A percentile compares a stretch with the other conserved stretches of the same genome.
Evolutionary conservation across 2,329 filamentous ascomycete species (phyloP).

Genomic region (Penicillium sp.): DNA sequence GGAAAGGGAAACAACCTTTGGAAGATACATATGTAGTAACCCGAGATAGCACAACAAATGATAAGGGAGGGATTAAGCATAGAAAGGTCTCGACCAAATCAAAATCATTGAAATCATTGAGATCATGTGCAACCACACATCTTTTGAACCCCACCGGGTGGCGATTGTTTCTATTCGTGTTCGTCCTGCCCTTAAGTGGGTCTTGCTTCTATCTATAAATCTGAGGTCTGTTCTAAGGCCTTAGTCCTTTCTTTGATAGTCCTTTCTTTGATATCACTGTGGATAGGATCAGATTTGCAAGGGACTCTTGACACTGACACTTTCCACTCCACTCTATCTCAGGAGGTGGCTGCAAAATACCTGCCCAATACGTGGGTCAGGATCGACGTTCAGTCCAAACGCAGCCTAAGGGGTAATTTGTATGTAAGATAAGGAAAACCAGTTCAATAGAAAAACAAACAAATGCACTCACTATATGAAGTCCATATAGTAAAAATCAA

Average conservation of each 20-base stretch:
- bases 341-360: constrained; percentile 3
- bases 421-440: neutral
- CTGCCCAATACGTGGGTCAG: neutral
- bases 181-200: constrained; percentile 9
- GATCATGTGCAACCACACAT: constrained; percentile 3
- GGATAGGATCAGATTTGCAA: neutral
- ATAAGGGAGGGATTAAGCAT: neutral
- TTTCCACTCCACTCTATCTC: neutral
- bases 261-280: neutral
- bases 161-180: too few relatives aligned
- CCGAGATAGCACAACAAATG: too few relatives aligned
- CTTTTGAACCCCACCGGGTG: constrained; percentile 8
- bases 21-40: too few relatives aligned
- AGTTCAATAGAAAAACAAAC: neutral
- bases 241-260: too few relatives aligned
- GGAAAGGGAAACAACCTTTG: too few relatives aligned
- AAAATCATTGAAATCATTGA: neutral
- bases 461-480: neutral
- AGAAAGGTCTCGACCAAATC: neutral
- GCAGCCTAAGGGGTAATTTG: neutral
- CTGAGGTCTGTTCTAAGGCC: neutral
- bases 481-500: too few relatives aligned
- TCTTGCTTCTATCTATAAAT: constrained; percentile 18
- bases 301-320: neutral
- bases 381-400: neutral